Percentiles rank a stretch among this genome's conserved stretches.
phyloP scores from a whole-genome alignment of 1,284 basidiomycete genomes.

The Lentinula novae-zelandiae region DNA sequence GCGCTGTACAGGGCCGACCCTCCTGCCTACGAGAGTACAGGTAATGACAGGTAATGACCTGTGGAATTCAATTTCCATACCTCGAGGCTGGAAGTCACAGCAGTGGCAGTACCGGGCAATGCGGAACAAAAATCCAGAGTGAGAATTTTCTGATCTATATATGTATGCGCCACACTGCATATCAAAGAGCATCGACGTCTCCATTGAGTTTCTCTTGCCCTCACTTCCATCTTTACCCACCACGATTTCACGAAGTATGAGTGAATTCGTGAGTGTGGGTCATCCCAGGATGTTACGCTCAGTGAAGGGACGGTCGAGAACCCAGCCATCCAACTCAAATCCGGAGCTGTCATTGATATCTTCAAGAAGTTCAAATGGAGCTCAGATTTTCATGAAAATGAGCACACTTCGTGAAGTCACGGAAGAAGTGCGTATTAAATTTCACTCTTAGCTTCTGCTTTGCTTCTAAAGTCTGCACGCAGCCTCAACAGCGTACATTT shows the following conservation, averaged over 20 bases:
- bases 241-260: neutral
- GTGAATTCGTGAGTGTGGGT: neutral
- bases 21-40: no score
- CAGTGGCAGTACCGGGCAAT: neutral
- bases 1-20: no score
- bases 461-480: no score
- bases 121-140: neutral
- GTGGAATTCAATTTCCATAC: neutral
- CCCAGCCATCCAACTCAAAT: neutral
- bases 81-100: neutral
- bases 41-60: neutral
- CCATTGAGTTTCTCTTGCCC: neutral
- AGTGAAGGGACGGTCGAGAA: neutral
- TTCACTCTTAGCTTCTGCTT: neutral
- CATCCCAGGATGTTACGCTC: neutral
- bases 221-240: neutral
- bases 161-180: neutral
- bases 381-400: neutral
- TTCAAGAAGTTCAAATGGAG: neutral
- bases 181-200: neutral
- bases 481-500: neutral
- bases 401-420: neutral
- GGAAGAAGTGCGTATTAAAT: neutral
- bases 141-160: neutral
- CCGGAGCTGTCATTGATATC: neutral